Percentiles rank a stretch among this genome's conserved stretches.
phyloP scores from a whole-genome alignment of 177 flowering plant species.

The Vitis hybrid region DNA sequence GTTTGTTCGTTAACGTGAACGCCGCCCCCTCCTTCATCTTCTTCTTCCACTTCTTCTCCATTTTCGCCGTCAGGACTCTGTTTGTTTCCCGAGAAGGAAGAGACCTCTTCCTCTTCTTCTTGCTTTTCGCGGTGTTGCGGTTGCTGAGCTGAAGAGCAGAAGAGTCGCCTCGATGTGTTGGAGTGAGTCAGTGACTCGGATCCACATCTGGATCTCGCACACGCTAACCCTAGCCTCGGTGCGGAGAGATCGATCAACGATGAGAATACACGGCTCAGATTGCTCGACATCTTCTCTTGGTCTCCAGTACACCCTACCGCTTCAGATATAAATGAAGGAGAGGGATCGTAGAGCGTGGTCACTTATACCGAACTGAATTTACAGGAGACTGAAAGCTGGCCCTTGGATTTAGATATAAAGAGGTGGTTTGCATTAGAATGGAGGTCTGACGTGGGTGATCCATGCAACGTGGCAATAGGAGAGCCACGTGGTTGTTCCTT shows the following conservation, averaged over 20 bases:
- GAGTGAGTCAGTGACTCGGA: conserved; percentile 9
- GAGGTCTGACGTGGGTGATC: no score
- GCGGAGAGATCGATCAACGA: conserved; percentile 16
- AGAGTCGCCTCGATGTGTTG: conserved; percentile 24
- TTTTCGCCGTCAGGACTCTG: neutral
- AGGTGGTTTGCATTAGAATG: no score
- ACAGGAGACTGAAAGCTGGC: no score
- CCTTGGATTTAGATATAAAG: no score
- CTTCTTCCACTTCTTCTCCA: conserved; percentile 2
- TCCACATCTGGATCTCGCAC: neutral
- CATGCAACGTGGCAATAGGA: no score
- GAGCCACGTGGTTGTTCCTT: no score
- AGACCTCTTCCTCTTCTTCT: neutral
- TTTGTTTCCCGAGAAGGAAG: conserved; percentile 1
- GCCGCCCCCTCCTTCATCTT: conserved; percentile 19
- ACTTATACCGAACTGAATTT: no score
- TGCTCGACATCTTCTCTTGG: conserved; percentile 23
- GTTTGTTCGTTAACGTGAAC: conserved; percentile 45
- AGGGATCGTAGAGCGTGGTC: no score
- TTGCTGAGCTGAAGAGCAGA: conserved; percentile 25
- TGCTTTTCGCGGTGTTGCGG: neutral
- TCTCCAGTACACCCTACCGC: neutral
- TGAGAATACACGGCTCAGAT: conserved; percentile 28
- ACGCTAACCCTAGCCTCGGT: conserved; percentile 11
- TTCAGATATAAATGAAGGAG: no score